These are phyloP conservation scores for Ogataea paraovalis DNA, from an alignment of 805 yeast genomes.

Conservation along the genomic window DNA sequence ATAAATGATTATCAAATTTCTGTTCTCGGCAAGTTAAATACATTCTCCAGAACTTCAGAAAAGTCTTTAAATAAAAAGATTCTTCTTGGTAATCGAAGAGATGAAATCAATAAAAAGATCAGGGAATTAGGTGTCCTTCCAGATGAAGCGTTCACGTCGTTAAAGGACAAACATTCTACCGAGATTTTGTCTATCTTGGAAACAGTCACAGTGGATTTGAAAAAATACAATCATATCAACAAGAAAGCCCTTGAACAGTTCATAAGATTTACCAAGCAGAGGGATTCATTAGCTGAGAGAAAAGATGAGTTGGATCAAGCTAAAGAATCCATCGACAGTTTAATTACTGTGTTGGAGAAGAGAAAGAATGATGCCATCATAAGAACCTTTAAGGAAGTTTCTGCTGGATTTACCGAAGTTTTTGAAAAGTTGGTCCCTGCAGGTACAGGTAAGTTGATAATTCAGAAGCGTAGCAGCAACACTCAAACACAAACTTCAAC, in stretches of 20 bases:
- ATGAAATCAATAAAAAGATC: constrained; percentile 67
- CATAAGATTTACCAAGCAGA: constrained; percentile 65
- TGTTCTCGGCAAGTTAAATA: constrained; percentile 53
- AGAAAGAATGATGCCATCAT: constrained; percentile 83
- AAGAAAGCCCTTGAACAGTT: constrained; percentile 87
- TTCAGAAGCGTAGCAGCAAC: constrained; percentile 41
- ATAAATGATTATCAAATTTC: constrained; percentile 56
- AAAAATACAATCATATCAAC: constrained; percentile 72
- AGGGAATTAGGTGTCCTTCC: constrained; percentile 87
- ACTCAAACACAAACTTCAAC: constrained; percentile 5
- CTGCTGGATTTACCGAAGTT: constrained; percentile 65
- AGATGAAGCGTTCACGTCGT: constrained; percentile 67
- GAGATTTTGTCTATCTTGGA: constrained; percentile 51
- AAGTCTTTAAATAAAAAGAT: constrained; percentile 60
- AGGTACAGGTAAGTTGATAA: constrained; percentile 71
- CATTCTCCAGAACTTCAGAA: constrained; percentile 60
- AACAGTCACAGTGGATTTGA: constrained; percentile 51
- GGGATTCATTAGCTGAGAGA: constrained; percentile 61
- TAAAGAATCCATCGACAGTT: constrained; percentile 63
- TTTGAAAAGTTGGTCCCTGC: constrained; percentile 80
- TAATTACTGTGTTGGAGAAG: constrained; percentile 64
- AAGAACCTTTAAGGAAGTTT: constrained; percentile 71
- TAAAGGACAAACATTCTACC: constrained; percentile 42
- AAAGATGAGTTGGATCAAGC: constrained; percentile 67
- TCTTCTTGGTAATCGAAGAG: constrained; percentile 55